Evolutionary conservation across 768 basidiomycete species (phyloP).

Genomic region (Tylopilus sp.): DNA sequence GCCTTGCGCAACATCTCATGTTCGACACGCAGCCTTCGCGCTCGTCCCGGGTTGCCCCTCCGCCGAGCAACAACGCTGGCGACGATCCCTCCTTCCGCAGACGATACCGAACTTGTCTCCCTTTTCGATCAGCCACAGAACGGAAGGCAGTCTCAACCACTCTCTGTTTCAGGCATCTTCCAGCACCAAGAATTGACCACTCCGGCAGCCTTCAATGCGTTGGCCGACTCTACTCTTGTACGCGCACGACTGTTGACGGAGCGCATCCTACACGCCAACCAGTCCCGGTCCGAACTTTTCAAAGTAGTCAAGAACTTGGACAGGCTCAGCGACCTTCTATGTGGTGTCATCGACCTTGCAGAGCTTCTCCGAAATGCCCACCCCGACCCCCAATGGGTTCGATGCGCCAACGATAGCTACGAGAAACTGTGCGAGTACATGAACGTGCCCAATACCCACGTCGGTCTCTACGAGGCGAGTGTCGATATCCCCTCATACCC

Average conservation of each 20-base stretch:
- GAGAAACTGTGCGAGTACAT: constrained; percentile 94
- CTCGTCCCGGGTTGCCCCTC: constrained; percentile 25
- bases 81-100: constrained; percentile 56
- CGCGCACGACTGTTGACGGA: constrained; percentile 82
- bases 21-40: constrained; percentile 38
- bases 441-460: constrained; percentile 95
- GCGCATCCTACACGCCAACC: constrained; percentile 71
- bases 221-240: constrained; percentile 76
- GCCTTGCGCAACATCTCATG: constrained; percentile 37
- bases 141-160: constrained; percentile 36
- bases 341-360: constrained; percentile 94
- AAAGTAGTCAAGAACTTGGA: constrained; percentile 95
- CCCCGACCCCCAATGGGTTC: constrained; percentile 81
- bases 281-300: constrained; percentile 70
- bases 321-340: constrained; percentile 92
- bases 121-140: constrained; percentile 67
- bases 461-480: constrained; percentile 85
- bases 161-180: constrained; percentile 77
- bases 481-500: constrained; percentile 14
- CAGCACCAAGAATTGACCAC: constrained; percentile 68
- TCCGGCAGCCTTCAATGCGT: constrained; percentile 63
- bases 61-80: constrained; percentile 39
- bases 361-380: constrained; percentile 93
- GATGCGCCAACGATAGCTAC: constrained; percentile 82
- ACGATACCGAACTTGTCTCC: constrained; percentile 63